Evolutionary conservation across 176 grass and related monocot genomes (phyloP).

Genomic region (Avena atlantica): DNA sequence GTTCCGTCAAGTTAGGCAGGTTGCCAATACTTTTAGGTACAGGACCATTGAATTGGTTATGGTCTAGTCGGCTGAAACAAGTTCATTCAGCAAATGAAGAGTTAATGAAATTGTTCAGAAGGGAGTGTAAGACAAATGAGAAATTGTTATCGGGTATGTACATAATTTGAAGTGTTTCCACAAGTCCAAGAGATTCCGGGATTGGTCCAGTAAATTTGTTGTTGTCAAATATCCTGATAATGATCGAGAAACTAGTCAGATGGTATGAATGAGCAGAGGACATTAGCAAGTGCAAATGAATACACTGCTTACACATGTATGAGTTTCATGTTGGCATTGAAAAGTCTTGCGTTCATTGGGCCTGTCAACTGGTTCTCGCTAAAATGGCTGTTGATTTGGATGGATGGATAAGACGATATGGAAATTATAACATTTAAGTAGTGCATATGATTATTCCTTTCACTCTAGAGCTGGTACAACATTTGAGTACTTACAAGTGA

Average conservation of each 20-base stretch:
- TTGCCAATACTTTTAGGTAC: constrained; percentile 65
- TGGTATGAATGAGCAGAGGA: constrained; percentile 14
- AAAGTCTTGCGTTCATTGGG: constrained; percentile 56
- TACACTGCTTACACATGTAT: constrained; percentile 70
- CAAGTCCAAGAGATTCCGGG: constrained; percentile 55
- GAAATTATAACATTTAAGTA: constrained; percentile 25
- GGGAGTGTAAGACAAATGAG: background rate
- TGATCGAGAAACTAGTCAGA: constrained; percentile 36
- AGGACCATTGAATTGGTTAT: constrained; percentile 58
- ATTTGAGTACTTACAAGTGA: constrained; percentile 75
- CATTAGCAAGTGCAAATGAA: constrained; percentile 27
- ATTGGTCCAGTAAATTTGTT: constrained; percentile 77
- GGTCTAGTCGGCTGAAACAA: constrained; percentile 71
- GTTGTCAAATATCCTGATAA: constrained; percentile 71
- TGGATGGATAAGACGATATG: constrained; percentile 34
- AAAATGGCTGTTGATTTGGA: constrained; percentile 76
- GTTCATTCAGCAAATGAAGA: constrained; percentile 28
- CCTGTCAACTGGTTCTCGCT: constrained; percentile 85
- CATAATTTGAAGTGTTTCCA: constrained; percentile 71
- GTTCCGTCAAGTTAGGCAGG: constrained; percentile 56
- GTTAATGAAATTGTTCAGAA: constrained; percentile 32
- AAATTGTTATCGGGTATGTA: constrained; percentile 42
- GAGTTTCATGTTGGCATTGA: constrained; percentile 62
- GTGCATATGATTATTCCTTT: constrained; percentile 20
- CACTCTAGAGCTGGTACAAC: constrained; percentile 26